Evolutionary conservation across 2,329 filamentous ascomycete species (phyloP).

Genomic region (Talaromyces sp.): DNA sequence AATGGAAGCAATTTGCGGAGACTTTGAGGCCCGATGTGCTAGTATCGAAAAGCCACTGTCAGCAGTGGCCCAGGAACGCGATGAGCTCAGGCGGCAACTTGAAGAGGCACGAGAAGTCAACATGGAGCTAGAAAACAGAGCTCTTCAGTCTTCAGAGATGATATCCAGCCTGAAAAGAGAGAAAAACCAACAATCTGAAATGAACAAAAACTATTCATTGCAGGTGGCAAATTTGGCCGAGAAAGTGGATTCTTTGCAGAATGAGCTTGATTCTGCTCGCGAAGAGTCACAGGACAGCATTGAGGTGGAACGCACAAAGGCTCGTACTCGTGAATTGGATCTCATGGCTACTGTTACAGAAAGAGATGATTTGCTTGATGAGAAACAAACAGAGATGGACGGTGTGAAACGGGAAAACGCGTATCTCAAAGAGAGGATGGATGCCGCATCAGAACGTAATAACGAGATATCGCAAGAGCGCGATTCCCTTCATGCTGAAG

Average conservation of each 20-base stretch:
- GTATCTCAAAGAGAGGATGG: slow-evolving; percentile 6
- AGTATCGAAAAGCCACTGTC: slow-evolving; percentile 52
- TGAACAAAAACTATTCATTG: slow-evolving; percentile 34
- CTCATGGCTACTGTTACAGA: slow-evolving; percentile 38
- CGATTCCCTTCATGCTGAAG: neutral
- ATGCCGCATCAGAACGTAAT: slow-evolving; percentile 18
- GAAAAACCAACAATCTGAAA: slow-evolving; percentile 29
- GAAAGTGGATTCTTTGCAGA: slow-evolving; percentile 27
- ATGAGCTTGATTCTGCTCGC: slow-evolving; percentile 34
- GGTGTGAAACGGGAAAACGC: slow-evolving; percentile 17
- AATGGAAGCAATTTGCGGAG: slow-evolving; percentile 51
- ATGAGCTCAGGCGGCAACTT: slow-evolving; percentile 31
- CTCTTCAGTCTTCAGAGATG: slow-evolving; percentile 30
- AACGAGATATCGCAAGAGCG: slow-evolving; percentile 21
- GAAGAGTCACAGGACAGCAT: slow-evolving; percentile 26
- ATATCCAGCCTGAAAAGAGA: slow-evolving; percentile 39
- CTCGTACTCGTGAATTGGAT: slow-evolving; percentile 38
- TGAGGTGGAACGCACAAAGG: slow-evolving; percentile 22
- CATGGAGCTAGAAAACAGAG: slow-evolving; percentile 18
- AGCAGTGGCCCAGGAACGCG: slow-evolving; percentile 31
- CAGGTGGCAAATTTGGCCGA: slow-evolving; percentile 34
- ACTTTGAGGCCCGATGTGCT: slow-evolving; percentile 54
- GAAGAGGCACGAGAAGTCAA: slow-evolving; percentile 18
- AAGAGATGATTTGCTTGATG: slow-evolving; percentile 43
- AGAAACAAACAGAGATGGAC: slow-evolving; percentile 33